Evolutionary conservation across 73 alveolate genomes (phyloP).

Genomic region (Paramecium octaurelia): DNA sequence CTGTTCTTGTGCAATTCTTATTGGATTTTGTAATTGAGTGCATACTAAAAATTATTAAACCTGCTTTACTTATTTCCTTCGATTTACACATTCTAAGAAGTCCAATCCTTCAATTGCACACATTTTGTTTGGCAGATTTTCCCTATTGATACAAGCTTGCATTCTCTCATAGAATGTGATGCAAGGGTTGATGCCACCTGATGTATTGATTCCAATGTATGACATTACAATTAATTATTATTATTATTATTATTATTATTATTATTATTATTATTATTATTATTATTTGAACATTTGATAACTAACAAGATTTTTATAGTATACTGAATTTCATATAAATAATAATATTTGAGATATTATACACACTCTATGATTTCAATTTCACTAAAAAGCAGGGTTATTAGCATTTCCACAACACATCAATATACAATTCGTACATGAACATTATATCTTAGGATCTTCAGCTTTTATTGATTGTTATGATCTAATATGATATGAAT

Average conservation of each 20-base stretch:
- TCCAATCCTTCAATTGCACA: slow-evolving; percentile 46
- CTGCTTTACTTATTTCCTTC: neutral
- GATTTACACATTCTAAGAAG: slow-evolving; percentile 6
- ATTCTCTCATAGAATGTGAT: slow-evolving; percentile 15
- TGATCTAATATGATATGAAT: neutral
- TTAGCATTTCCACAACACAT: neutral
- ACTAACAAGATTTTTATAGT: neutral
- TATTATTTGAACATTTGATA: neutral
- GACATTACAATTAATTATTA: slow-evolving; percentile 1
- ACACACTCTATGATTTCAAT: neutral
- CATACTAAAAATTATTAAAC: neutral
- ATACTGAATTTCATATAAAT: neutral
- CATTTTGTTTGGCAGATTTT: slow-evolving; percentile 16
- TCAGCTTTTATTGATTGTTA: neutral
- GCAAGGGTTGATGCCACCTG: slow-evolving; percentile 42
- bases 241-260: neutral
- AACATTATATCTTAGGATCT: neutral
- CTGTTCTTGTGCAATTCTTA: slow-evolving; percentile 4
- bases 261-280: neutral
- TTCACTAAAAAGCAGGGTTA: neutral
- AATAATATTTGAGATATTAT: neutral
- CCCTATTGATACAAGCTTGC: neutral
- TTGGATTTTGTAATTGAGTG: slow-evolving; percentile 15
- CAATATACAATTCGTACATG: neutral
- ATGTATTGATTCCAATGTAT: slow-evolving; percentile 27